Evolutionary conservation across 2,329 filamentous ascomycete genomes (phyloP), one percentile per base, ranked within the genome.

Genomic region (Penicillium sp.): DNA sequence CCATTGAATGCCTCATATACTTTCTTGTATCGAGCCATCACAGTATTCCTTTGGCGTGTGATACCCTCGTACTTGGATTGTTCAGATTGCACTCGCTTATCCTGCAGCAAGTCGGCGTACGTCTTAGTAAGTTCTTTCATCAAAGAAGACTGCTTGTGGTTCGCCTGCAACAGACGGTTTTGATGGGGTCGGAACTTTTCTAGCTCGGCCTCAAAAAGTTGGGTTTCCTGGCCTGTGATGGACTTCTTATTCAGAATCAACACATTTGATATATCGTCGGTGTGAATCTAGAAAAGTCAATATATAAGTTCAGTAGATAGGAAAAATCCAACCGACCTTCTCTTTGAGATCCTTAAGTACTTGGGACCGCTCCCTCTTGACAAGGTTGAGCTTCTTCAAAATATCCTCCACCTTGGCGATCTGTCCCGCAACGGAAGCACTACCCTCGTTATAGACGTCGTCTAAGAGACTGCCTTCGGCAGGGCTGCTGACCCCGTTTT

Each of bases 241-340:
- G 91, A 89, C 76, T 98, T 99, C 74, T 98, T 98, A 81, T 99
- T 99, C 57, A 99, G 80, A 55, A 99, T 99, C 58, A 99, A 82
- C 13, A 98, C 93, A 70, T 96, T 95, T 5, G 93, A 97, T 62
- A 99, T 99, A 69, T 99, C 96, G 70, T 99, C 96, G 64, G 90
- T 91, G 76, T 96, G 93, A 52, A 93, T 89, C 93, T 97, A 11
- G 1, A 46, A 2, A 11, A 65, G 56, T 27, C 22, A 24, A 11
- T 22, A 11, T 8, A 16, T 16, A 9, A 16, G 14, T 21, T 31
- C 19, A 26, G 26, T 33, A n/a, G 3, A 24, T 21, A 2, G 10
- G 19, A 33, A 21, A n/a, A 4, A 10, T 19, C 22, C 6, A 24
- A n/a, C 16, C 39, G 8, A 96, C 95, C 87, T 96, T 98, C 64